phyloP scores from a whole-genome alignment of 2,329 filamentous ascomycete genomes.

The Cordyceps farinosa region DNA sequence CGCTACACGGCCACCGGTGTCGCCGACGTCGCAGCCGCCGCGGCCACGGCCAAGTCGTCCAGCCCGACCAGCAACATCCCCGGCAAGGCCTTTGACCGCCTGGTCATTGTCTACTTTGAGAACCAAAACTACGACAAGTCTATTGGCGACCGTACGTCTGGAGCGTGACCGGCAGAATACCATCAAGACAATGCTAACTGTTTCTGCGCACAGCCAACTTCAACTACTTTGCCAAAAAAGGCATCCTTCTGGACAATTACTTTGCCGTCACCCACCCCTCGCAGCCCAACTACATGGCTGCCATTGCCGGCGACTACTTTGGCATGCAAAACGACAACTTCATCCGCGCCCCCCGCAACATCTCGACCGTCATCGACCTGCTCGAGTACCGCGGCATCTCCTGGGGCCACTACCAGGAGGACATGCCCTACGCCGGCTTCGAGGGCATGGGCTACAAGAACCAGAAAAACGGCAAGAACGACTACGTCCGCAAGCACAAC shows the following conservation, averaged over 20 bases:
- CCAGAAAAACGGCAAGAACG: constrained; percentile 61
- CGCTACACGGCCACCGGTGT: constrained; percentile 50
- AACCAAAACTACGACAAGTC: constrained; percentile 69
- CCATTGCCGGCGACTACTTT: constrained; percentile 68
- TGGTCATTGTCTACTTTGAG: constrained; percentile 73
- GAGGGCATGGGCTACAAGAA: constrained; percentile 63
- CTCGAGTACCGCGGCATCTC: constrained; percentile 61
- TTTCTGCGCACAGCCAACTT: constrained; percentile 25
- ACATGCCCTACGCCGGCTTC: constrained; percentile 72
- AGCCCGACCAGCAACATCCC: constrained; percentile 61
- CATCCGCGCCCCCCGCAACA: constrained; percentile 53
- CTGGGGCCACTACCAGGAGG: constrained; percentile 74
- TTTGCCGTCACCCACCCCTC: constrained; percentile 67
- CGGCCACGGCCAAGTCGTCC: constrained; percentile 57
- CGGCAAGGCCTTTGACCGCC: constrained; percentile 69
- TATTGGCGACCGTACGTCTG: constrained; percentile 54
- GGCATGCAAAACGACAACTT: constrained; percentile 69
- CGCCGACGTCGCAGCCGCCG: constrained; percentile 50
- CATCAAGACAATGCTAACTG: not conserved
- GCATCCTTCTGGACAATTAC: constrained; percentile 35
- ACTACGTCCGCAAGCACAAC: constrained; percentile 84
- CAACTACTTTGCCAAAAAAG: constrained; percentile 28
- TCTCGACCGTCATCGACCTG: constrained; percentile 66
- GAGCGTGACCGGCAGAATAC: not conserved
- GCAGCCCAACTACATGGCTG: constrained; percentile 71